Base-by-base conservation (phyloP, 345 rosid genomes). In the Camelina neglecta region DNA sequence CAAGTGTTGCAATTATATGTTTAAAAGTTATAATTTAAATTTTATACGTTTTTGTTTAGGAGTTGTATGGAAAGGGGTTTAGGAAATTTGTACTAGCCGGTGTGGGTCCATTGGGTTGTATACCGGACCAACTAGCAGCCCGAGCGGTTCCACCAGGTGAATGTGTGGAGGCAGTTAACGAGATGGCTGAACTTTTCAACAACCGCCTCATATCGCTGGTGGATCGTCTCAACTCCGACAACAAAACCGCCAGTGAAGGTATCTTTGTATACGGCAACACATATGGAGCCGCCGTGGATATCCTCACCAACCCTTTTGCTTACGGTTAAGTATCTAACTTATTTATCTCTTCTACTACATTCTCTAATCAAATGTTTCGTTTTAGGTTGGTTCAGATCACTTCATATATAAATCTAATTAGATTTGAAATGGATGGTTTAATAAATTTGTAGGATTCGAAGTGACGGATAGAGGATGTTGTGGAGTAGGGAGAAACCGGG, bases 71-170 rank as follows among this genome's bases (percentile, higher is more conserved):
- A 38, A 79, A 84, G 15, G 98, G 97, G 21, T 80, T 86, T 13
- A 82, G 92, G 60, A 91, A 91, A 77, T 89, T 93, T 67, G 79
- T 87, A 38, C 4, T 91, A 64, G 84, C 85, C 1, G 88, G 79
- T 13, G 67, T 91, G 0, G 93, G 92, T 16, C 92, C 92, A 0
- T 80, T 89, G 7, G 91, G 94, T 20, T 89, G 90, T 82, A 85
- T 85, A 59, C 93, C 88, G 2, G 83, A 85, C 72, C 90, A 85
- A 49, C 69, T 82, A 58, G 90, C 91, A 11, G 80, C 57, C 0
- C 80, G 85, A 1, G 69, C 41, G 18, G 76, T 79, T 20, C 84
- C 82, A 0, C 76, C 85, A 0, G 86, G 87, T 48, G 67, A 80
- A 47, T 91, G 91, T 11, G 72, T 85, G 1, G 39, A 58, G 11